Evolutionary conservation across 805 yeast genomes (phyloP).

Genomic region (Candida broadrunensis): DNA sequence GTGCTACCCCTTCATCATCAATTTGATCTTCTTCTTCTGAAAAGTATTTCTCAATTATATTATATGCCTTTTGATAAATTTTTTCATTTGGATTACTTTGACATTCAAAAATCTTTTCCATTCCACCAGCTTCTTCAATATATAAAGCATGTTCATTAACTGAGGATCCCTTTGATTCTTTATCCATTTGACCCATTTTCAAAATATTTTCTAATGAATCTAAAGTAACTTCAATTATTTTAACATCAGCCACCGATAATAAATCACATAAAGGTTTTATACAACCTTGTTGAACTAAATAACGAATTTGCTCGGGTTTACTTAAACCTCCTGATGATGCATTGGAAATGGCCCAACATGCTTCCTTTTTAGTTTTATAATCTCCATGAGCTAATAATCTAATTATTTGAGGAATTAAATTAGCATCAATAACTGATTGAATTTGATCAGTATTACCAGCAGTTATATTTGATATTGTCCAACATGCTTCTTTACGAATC

Average conservation of each 20-base stretch:
- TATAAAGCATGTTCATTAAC: conserved; percentile 85
- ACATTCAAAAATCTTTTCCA: conserved; percentile 91
- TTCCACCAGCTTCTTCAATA: conserved; percentile 98
- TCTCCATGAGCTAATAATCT: conserved; percentile 79
- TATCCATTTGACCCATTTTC: conserved; percentile 91
- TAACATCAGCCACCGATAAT: conserved; percentile 81
- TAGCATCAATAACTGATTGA: conserved; percentile 94
- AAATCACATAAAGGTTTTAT: conserved; percentile 96
- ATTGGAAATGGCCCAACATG: conserved; percentile 98
- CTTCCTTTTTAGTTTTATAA: conserved; percentile 95
- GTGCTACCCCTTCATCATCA: conserved; percentile 69
- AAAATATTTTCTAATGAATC: conserved; percentile 94
- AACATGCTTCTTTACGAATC: conserved; percentile 95
- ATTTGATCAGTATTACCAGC: conserved; percentile 96
- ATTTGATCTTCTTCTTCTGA: conserved; percentile 75
- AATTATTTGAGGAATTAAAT: conserved; percentile 87
- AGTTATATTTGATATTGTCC: conserved; percentile 97
- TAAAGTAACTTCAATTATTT: conserved; percentile 89
- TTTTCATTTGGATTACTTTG: conserved; percentile 90
- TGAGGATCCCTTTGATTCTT: conserved; percentile 65
- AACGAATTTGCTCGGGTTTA: conserved; percentile 90
- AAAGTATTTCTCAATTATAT: conserved; percentile 88
- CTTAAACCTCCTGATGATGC: conserved; percentile 94
- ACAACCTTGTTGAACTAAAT: conserved; percentile 91
- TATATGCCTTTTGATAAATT: conserved; percentile 87